phyloP scores from a whole-genome alignment of 179 eudicot genomes.

The Silene vulgaris region DNA sequence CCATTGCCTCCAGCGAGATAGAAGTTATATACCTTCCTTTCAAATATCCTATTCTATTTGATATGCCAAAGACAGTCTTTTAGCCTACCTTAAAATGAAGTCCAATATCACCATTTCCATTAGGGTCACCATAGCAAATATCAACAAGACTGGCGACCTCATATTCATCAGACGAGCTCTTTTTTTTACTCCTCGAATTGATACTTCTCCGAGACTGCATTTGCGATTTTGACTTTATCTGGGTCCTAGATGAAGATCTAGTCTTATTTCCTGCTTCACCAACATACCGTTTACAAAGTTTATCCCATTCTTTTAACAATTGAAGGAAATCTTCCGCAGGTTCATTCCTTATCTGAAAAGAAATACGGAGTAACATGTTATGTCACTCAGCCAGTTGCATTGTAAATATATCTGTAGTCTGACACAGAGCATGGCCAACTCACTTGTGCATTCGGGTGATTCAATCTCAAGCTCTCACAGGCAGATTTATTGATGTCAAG shows the following conservation, averaged over 20 bases:
- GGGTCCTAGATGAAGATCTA: conserved; percentile 30
- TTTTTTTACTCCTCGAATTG: conserved; percentile 17
- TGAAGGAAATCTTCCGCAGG: conserved; percentile 75
- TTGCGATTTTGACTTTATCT: conserved; percentile 11
- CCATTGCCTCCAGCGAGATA: background rate
- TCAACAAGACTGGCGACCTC: conserved; percentile 69
- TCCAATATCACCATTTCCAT: conserved; percentile 49
- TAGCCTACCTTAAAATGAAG: conserved; percentile 64
- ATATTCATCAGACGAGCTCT: conserved; percentile 39
- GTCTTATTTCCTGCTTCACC: conserved; percentile 33
- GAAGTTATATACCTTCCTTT: background rate
- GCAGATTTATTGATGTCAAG: conserved; percentile 63
- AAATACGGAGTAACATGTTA: background rate
- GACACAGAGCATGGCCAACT: conserved; percentile 28
- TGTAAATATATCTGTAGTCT: background rate
- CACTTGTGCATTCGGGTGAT: conserved; percentile 85
- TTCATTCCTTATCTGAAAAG: conserved; percentile 69
- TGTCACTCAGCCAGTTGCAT: conserved; percentile 3
- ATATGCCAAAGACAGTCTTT: background rate
- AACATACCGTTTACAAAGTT: conserved; percentile 53
- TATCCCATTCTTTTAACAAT: conserved; percentile 80
- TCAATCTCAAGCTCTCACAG: conserved; percentile 83
- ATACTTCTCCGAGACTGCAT: conserved; percentile 19
- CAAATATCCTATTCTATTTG: background rate
- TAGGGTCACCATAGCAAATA: conserved; percentile 76